Percentiles rank a stretch among this genome's conserved stretches.
phyloP scores from a whole-genome alignment of 1,284 basidiomycete genomes.

The Papiliotrema fonsecae region DNA sequence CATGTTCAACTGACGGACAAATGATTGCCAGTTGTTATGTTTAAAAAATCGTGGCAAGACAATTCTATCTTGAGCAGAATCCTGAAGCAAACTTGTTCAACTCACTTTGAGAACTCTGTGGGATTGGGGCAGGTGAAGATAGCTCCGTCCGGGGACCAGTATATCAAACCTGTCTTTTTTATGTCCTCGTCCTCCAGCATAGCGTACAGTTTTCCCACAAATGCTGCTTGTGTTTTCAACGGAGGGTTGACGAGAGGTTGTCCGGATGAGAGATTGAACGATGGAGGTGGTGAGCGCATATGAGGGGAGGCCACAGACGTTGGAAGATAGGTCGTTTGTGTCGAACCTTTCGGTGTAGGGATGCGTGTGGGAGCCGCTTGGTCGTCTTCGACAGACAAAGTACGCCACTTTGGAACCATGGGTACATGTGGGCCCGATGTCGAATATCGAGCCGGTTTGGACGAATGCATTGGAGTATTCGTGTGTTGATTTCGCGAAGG shows the following conservation, averaged over 20 bases:
- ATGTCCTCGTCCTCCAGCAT: constrained; percentile 49
- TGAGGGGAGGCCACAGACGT: constrained; percentile 13
- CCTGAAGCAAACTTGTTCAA: constrained; percentile 11
- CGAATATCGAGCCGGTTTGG: background rate
- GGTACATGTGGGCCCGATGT: background rate
- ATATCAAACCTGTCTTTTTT: constrained; percentile 37
- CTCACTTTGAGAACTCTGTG: constrained; percentile 46
- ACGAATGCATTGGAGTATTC: background rate
- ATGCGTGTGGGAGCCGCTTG: background rate
- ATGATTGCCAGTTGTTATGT: constrained; percentile 51
- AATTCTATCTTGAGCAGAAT: constrained; percentile 17
- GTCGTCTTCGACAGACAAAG: background rate
- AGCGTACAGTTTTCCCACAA: constrained; percentile 47
- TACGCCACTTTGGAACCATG: constrained; percentile 4
- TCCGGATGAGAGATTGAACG: constrained; percentile 26
- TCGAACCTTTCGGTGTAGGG: constrained; percentile 1
- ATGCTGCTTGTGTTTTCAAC: constrained; percentile 45
- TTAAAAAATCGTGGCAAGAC: constrained; percentile 50
- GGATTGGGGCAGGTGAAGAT: constrained; percentile 49
- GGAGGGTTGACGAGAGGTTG: constrained; percentile 35
- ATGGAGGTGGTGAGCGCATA: constrained; percentile 18
- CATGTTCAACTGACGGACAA: constrained; percentile 50
- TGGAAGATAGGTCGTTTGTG: constrained; percentile 3
- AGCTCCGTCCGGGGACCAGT: constrained; percentile 46
- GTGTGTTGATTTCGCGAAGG: background rate